These are phyloP conservation scores for Fusarium avenaceum DNA, from an alignment of 2,329 filamentous ascomycete genomes.

Conservation along the genomic window DNA sequence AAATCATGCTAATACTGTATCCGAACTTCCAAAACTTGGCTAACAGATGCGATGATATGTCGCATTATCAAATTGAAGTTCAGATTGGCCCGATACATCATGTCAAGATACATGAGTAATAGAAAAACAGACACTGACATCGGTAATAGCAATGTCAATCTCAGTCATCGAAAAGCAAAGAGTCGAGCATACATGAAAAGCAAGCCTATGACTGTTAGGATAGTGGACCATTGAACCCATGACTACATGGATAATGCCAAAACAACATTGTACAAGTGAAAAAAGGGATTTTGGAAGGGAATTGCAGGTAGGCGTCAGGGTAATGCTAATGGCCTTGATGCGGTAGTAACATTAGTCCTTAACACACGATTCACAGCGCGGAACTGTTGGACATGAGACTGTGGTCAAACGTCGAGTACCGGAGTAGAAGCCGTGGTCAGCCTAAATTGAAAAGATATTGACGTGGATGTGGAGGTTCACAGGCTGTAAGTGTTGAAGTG, in stretches of 20 bases:
- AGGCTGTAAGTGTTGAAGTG: slow-evolving; percentile 21
- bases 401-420: slow-evolving; percentile 12
- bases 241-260: slow-evolving; percentile 9
- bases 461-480: slow-evolving; percentile 23
- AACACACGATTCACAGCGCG: slow-evolving; percentile 13
- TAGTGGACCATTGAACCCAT: slow-evolving; percentile 7
- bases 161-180: background rate
- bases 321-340: slow-evolving; percentile 18
- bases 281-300: background rate
- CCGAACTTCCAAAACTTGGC: background rate
- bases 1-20: slow-evolving; percentile 4
- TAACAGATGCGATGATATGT: background rate
- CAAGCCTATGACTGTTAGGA: background rate
- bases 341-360: slow-evolving; percentile 16
- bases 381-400: slow-evolving; percentile 30
- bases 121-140: background rate
- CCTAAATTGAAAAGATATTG: slow-evolving; percentile 39
- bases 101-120: background rate
- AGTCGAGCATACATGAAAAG: background rate
- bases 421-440: slow-evolving; percentile 30
- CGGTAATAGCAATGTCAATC: background rate
- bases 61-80: background rate
- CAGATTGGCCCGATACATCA: background rate
- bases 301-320: slow-evolving; percentile 2
- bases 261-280: background rate